phyloP scores from a whole-genome alignment of 805 yeast genomes.

The Naumovozyma baii region DNA sequence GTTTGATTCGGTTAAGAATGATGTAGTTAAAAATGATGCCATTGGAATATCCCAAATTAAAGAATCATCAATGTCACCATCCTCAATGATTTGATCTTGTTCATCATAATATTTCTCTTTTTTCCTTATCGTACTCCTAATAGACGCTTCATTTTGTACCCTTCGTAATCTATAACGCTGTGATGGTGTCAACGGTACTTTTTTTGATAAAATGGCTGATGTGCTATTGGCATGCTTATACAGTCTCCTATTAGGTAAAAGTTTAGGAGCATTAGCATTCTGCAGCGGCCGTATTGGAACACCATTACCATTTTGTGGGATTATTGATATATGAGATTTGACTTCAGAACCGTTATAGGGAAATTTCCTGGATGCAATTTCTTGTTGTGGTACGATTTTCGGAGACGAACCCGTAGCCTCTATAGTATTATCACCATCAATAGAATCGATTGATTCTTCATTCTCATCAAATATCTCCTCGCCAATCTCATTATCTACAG shows the following conservation, averaged over 20 bases:
- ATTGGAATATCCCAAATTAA: conserved; percentile 46
- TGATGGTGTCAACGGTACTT: conserved; percentile 32
- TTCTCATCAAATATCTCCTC: conserved; percentile 3
- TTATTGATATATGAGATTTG: conserved; percentile 7
- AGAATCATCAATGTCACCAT: conserved; percentile 32
- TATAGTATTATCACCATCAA: background rate
- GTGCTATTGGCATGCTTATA: conserved; percentile 10
- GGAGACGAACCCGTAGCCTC: background rate
- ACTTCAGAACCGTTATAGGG: conserved; percentile 8
- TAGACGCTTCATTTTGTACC: conserved; percentile 29
- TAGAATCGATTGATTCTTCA: conserved; percentile 1
- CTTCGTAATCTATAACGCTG: conserved; percentile 34
- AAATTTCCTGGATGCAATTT: conserved; percentile 4
- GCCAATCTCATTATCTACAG: conserved; percentile 21
- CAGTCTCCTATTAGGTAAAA: conserved; percentile 1
- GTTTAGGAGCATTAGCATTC: background rate
- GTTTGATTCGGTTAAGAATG: conserved; percentile 13
- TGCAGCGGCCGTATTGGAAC: background rate
- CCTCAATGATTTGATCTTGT: conserved; percentile 15
- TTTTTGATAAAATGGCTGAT: conserved; percentile 7
- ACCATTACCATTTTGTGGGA: background rate
- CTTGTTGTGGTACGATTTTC: no score
- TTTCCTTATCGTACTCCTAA: conserved; percentile 27
- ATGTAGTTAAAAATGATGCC: conserved; percentile 31
- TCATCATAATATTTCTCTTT: conserved; percentile 35